Base-by-base conservation (phyloP, 2,329 filamentous ascomycete genomes). In the Elsinoe ampelina region DNA sequence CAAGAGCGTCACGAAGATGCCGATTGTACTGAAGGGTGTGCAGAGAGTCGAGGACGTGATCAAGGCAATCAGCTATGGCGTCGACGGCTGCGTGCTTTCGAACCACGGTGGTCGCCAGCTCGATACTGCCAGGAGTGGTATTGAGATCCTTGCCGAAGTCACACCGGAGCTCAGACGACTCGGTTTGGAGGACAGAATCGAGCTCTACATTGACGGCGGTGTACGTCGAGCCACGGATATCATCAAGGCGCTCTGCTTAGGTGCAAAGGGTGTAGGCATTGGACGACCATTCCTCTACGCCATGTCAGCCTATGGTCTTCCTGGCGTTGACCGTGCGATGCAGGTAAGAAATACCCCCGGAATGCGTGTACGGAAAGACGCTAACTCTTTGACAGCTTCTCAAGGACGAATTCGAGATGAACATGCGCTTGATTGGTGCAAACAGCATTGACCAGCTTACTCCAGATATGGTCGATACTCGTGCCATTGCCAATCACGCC, bases 391-490 rank as follows among this genome's bases (percentile, higher is more conserved):
- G 15, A 41, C 17, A 71, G 72, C 75, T 95, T 58, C 79, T 95
- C 63, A 90, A 88, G 75, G 93, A 97, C 67, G 93, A 98, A 79
- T 88, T 98, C 82, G 90, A 95, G 75, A 97, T 97, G 92, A 93
- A 92, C 68, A 97, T 98, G 93, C 83, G 93, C 5, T 75, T 98
- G 61, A 89, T 98, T 63, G 93, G 93, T 8, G 87, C 84, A 58
- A 81, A 79, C 17, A 84, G 73, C 59, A 71, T 98, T 32, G 82
- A 83, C 35, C 84, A 98, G 63, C 74, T 98, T 60, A 88, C 87
- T 60, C 86, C 91, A 0, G 84, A 83, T 22, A 74, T 98, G 70
- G 71, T 98, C 17, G 93, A 98, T 68, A 81, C 82, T 0, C 77
- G 86, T 59, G 88, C 85, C 2, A 68, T 96, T 63, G 77, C 73